Base-by-base conservation (phyloP, 164 flowering plant genomes). In the Taxillus chinensis region DNA sequence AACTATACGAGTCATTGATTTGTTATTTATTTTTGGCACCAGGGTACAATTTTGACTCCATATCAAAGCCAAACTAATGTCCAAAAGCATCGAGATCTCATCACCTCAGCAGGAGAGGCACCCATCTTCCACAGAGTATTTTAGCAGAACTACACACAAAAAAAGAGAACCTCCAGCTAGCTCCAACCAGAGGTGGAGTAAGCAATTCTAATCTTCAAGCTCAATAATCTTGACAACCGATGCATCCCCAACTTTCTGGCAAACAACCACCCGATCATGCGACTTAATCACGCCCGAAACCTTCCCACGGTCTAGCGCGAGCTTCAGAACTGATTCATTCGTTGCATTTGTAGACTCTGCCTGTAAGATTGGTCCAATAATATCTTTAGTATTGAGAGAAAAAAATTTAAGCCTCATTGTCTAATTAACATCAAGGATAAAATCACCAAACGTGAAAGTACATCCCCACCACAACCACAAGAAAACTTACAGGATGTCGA, bases 171-270 rank as follows among this genome's bases (percentile, higher is more conserved):
- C 38, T 54, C 16, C 27, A 27, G 27, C 27, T 27, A 27, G 0
- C 2, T 27, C 27, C 15, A 63, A 55, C 5, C 9, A 43, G n/a
- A 9, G n/a, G 7, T 27, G 4, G 15, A 51, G 15, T 3, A 14
- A 41, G 14, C 39, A 13, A 38, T 14, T 63, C 67, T 70, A 91
- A 67, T 88, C 96, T 67, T 89, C 96, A 14, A 91, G 86, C 81
- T 89, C 96, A 41, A 91, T 83, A 56, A 89, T 87, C 79, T 89
- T 89, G 57, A 91, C 90, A 38, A 91, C 95, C 8, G 98, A 86
- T 16, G 95, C 81, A 78, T 92, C 98, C 7, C 98, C 98, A 37
- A 92, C 85, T 66, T 92, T 92, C 80, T 92, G 98, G 81, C 92
- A 92, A 50, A 92, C 79, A 16, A 92, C 98, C 27, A 89, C 96